Evolutionary conservation across 2,329 filamentous ascomycete genomes (phyloP), one percentile per base, ranked within the genome.

Genomic region (Chaetomiaceae sp.): DNA sequence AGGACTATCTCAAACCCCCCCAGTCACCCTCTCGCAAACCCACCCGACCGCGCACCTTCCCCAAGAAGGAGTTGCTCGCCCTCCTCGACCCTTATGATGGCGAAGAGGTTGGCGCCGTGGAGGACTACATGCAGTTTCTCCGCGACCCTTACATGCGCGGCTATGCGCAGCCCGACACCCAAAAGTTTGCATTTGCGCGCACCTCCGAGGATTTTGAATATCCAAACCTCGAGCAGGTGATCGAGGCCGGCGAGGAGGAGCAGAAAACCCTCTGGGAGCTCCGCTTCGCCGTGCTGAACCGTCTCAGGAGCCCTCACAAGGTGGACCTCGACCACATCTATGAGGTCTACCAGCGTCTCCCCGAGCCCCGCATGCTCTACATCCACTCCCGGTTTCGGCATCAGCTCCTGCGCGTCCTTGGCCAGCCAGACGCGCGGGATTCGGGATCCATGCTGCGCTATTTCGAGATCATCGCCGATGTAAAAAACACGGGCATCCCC

Each of bases 401-500:
- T 48, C 69, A 74, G 7, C 73, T 95, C 18, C 73, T 95, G 48
- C 81, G 80, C 50, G 79, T 84, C 37, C 80, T 96, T 57, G 84
- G 86, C 18, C 78, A 80, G 41, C 79, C 82, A 8, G 75, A 80
- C 45, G 75, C 77, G 34, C 79, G 81, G 53, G 72, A 78, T 45
- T 68, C 78, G 14, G 74, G 71, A 58, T 78, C 82, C 42, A 95
- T 90, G 86, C 75, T 88, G 62, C 85, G 89, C 50, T 97, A 92
- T 69, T 85, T 96, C 58, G 82, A 84, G 5, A 74, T 96, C 21
- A 77, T 97, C 16, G 84, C 91, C 58, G 92, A 99, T 63, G 86
- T 95, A 72, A 86, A 89, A 62, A 77, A 77, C 48, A 80, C 83
- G n/a, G 81, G 83, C 2, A 81, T 95, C 40, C 79, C 84, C 0